A percentile compares a stretch with the other conserved stretches of the same genome.
phyloP scores from a whole-genome alignment of 306 rosid species.

The Malus fusca region DNA sequence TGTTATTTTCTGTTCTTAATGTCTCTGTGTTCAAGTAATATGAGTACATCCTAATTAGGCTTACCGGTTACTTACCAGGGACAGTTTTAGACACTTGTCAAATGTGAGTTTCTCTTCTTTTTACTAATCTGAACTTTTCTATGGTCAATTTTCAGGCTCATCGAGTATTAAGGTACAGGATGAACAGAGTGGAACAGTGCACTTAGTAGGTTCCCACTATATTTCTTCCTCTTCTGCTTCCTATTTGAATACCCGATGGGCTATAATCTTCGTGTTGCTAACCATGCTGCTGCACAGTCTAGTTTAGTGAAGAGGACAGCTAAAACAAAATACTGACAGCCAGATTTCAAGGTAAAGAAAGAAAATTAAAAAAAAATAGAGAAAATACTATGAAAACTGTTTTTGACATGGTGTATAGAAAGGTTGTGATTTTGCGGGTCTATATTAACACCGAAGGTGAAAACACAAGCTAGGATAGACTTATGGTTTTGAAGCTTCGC shows the following conservation, averaged over 20 bases:
- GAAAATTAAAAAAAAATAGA: conserved; percentile 28
- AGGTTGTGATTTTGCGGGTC: conserved; percentile 32
- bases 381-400: conserved; percentile 19
- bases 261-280: conserved; percentile 34
- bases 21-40: background rate
- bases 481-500: conserved; percentile 27
- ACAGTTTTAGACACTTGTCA: background rate
- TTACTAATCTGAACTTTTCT: background rate
- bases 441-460: conserved; percentile 19
- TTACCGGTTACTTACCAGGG: background rate
- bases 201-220: conserved; percentile 78
- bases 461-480: conserved; percentile 30
- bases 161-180: conserved; percentile 77
- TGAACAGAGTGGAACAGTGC: conserved; percentile 84
- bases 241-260: conserved; percentile 28
- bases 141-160: conserved; percentile 67
- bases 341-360: conserved; percentile 22
- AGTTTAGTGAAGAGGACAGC: conserved; percentile 37
- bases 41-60: background rate
- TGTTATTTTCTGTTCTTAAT: background rate
- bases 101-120: background rate
- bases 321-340: conserved; percentile 29
- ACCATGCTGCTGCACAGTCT: conserved; percentile 35
- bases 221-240: conserved; percentile 42
- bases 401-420: conserved; percentile 18